These are phyloP conservation scores for Zymoseptoria pseudotritici DNA, from an alignment of 2,329 filamentous ascomycete species.

Conservation along the genomic window DNA sequence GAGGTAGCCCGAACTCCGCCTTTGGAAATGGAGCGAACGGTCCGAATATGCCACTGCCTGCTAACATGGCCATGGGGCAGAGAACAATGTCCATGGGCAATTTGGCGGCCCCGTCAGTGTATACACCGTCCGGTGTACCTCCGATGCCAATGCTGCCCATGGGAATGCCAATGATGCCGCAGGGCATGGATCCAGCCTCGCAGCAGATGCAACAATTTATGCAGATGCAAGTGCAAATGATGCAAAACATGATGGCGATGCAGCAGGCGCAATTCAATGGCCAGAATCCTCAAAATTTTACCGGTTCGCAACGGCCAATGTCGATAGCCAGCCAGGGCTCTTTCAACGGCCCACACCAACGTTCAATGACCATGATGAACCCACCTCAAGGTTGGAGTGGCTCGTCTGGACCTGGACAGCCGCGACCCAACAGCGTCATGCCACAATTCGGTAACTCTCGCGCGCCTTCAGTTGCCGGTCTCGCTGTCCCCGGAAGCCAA, in stretches of 20 bases:
- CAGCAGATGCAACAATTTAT: conserved; percentile 33
- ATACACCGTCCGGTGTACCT: conserved; percentile 18
- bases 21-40: conserved; percentile 16
- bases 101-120: conserved; percentile 20
- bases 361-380: conserved; percentile 80
- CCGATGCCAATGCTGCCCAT: conserved; percentile 21
- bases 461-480: conserved; percentile 31
- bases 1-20: conserved; percentile 63
- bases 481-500: conserved; percentile 31
- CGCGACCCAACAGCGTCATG: conserved; percentile 34
- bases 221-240: conserved; percentile 34
- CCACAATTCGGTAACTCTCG: conserved; percentile 17
- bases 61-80: conserved; percentile 19
- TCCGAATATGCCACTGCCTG: conserved; percentile 24
- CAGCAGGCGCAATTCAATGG: conserved; percentile 26
- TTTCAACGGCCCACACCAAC: conserved; percentile 23
- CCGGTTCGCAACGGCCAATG: conserved; percentile 27
- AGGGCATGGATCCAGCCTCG: conserved; percentile 18
- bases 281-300: conserved; percentile 14
- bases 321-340: conserved; percentile 38
- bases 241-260: conserved; percentile 34
- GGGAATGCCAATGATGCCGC: conserved; percentile 21
- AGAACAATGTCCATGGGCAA: conserved; percentile 31
- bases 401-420: conserved; percentile 34
- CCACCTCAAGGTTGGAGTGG: conserved; percentile 38